These are phyloP conservation scores for Gossypium aridum DNA, from an alignment of 441 rosid genomes.

Conservation along the genomic window DNA sequence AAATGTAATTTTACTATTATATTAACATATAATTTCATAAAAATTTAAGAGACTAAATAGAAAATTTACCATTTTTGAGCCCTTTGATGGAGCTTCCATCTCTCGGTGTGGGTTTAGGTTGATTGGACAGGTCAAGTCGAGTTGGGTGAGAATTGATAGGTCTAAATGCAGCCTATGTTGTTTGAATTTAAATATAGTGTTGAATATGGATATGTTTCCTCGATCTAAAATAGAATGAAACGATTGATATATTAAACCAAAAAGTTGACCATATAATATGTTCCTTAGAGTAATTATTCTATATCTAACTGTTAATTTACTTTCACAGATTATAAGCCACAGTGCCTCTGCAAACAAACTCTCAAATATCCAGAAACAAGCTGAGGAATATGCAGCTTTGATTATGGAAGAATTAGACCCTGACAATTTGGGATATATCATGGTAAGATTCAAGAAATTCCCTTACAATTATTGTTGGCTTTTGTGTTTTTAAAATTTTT, in stretches of 20 bases:
- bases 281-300: neutral
- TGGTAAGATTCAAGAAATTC: constrained; percentile 23
- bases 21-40: no score
- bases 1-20: no score
- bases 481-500: neutral
- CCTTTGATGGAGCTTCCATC: no score
- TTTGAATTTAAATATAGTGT: neutral
- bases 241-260: neutral
- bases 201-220: neutral
- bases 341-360: constrained; percentile 53
- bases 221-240: neutral
- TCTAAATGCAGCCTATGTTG: neutral
- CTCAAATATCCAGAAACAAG: constrained; percentile 30
- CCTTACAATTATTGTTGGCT: neutral
- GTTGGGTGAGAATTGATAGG: no score
- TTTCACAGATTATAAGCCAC: constrained; percentile 32
- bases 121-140: no score
- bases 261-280: neutral
- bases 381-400: constrained; percentile 44
- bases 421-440: constrained; percentile 34
- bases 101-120: no score
- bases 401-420: constrained; percentile 58
- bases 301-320: neutral
- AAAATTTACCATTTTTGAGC: no score
- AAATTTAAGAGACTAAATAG: no score